Conservation (phyloP, 805 yeast species). For the Metschnikowia corniflorae region DNA sequence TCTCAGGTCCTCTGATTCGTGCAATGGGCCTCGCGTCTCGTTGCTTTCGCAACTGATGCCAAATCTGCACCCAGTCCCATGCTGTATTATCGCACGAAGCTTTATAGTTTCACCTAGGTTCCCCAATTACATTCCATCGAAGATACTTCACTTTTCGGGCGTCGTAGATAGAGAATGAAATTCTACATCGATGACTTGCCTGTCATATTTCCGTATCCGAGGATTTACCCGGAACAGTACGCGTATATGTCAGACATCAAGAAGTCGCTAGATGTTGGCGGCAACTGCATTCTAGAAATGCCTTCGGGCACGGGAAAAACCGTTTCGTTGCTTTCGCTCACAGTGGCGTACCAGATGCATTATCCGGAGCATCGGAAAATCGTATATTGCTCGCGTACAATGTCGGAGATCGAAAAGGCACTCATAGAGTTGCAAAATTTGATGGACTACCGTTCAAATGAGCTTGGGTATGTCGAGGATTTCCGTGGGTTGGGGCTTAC, state of each 20-base stretch:
- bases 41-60: too few species aligned
- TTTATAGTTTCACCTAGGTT: too few species aligned
- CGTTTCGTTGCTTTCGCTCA: constrained; percentile 81
- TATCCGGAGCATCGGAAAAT: constrained; percentile 93
- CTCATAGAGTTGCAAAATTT: constrained; percentile 82
- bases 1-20: too few species aligned
- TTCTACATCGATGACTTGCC: constrained; percentile 95
- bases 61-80: too few species aligned
- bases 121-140: too few species aligned
- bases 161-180: too few species aligned
- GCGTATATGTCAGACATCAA: constrained; percentile 96
- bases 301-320: constrained; percentile 99
- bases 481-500: constrained; percentile 93
- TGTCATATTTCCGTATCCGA: constrained; percentile 92
- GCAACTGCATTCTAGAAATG: constrained; percentile 95
- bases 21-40: too few species aligned
- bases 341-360: constrained; percentile 93
- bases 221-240: constrained; percentile 97
- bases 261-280: constrained; percentile 91
- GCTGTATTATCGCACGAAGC: too few species aligned
- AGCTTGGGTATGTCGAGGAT: constrained; percentile 82
- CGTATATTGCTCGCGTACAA: constrained; percentile 97
- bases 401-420: constrained; percentile 98
- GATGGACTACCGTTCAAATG: constrained; percentile 82
- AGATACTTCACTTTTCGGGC: too few species aligned